Evolutionary conservation across 1,284 basidiomycete genomes (phyloP), one percentile per base, ranked within the genome.

Genomic region (Polyporus tsugae): DNA sequence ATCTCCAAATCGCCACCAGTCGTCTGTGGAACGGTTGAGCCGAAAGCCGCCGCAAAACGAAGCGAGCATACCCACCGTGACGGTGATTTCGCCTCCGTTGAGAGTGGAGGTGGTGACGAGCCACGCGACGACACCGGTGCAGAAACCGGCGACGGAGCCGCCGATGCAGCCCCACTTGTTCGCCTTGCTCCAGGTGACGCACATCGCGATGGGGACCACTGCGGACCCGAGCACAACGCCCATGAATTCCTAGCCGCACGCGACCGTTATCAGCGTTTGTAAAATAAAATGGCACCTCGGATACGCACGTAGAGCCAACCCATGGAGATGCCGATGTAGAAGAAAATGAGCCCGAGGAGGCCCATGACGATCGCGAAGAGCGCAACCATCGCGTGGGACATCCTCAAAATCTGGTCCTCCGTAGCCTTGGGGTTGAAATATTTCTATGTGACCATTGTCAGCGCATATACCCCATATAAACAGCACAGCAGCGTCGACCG

Each of bases 251-350:
- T 91, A 64, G 2, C n/a, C 4, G 15, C 1, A 42, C n/a, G 0
- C 39, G 19, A 6, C 10, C 10, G 25, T 52, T 3, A 29, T 29
- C 29, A 29, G 29, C 29, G 29, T 29, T 29, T 29, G 29, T 29
- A 29, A 29, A 29, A 29, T 29, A 29, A 29, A 29, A 29, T 29
- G 29, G 29, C 29, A 29, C 29, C 29, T 13, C 53, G 11, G 53
- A 22, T 4, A 84, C 87, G 61, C 69, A 91, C 91, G 76, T 94
- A 95, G 63, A 95, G 87, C 92, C 92, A 95, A 17, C 94, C 95
- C 93, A 95, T 94, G 6, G 89, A 92, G 65, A 98, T 90, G 5
- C 95, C 95, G 70, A 95, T 95, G 76, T 94, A 95, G 81, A 87
- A 91, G 85, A 97, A 98, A 68, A 96, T 93, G 39, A 93, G 81